These are phyloP conservation scores for Wickerhamiella qilinensis DNA, from an alignment of 805 yeast genomes.

Conservation along the genomic window DNA sequence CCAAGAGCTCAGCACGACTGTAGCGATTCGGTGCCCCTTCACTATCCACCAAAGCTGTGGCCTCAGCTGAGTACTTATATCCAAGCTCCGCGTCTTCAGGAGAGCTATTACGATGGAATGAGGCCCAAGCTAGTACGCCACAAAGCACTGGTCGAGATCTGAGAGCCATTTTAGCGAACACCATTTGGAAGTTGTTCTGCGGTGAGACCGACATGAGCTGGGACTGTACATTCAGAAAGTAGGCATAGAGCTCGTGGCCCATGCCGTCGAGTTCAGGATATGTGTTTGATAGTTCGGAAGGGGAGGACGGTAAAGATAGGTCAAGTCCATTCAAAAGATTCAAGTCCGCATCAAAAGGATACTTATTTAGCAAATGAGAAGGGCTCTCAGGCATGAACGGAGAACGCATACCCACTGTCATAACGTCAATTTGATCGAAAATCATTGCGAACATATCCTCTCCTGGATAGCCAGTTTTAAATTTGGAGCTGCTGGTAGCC, in stretches of 20 bases:
- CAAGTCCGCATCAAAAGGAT: not conserved
- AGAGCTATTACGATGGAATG: constrained; percentile 20
- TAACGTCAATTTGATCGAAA: not conserved
- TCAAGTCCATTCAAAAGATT: not conserved
- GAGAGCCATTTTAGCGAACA: constrained; percentile 37
- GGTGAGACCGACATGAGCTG: constrained; percentile 34
- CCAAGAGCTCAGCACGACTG: constrained; percentile 29
- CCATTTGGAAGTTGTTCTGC: constrained; percentile 34
- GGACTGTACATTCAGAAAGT: constrained; percentile 34
- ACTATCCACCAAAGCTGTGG: constrained; percentile 11
- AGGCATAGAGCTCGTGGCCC: constrained; percentile 31
- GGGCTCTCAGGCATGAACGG: not conserved
- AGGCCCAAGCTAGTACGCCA: constrained; percentile 44
- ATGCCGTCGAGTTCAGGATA: constrained; percentile 26
- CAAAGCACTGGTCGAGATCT: constrained; percentile 33
- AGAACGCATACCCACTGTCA: not conserved
- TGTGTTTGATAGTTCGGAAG: not conserved
- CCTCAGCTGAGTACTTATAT: constrained; percentile 13
- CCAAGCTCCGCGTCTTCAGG: constrained; percentile 20
- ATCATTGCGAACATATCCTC: not conserved
- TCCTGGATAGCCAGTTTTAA: too few species aligned
- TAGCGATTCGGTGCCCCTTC: constrained; percentile 8
- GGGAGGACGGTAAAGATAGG: not conserved
- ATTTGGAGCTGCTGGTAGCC: too few species aligned
- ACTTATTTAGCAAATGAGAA: not conserved